Evolutionary conservation across 257 asterid genomes (phyloP).

Genomic region (Lycium ferocissimum): DNA sequence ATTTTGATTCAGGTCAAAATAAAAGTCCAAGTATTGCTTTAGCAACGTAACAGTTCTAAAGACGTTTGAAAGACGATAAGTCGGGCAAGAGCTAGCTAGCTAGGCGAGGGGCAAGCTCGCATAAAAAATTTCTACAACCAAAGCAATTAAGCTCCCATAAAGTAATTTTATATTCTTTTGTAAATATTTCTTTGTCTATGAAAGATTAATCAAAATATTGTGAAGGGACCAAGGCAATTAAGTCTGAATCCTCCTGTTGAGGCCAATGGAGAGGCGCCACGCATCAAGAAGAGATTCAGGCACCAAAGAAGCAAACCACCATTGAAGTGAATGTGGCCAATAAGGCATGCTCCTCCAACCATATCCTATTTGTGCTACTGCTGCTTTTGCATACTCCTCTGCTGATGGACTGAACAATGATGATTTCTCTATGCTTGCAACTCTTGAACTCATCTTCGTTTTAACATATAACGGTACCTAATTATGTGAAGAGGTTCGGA

Average conservation of each 20-base stretch:
- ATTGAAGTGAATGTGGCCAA: slow-evolving; percentile 78
- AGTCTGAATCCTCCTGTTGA: slow-evolving; percentile 30
- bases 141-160: too few species aligned
- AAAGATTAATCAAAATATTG: too few species aligned
- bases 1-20: too few species aligned
- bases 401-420: slow-evolving; percentile 69
- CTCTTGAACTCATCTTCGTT: slow-evolving; percentile 72
- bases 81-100: too few species aligned
- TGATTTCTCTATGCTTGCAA: slow-evolving; percentile 63
- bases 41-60: too few species aligned
- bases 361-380: slow-evolving; percentile 58
- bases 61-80: too few species aligned
- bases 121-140: too few species aligned
- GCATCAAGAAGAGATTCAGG: slow-evolving; percentile 61
- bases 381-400: slow-evolving; percentile 61
- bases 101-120: too few species aligned
- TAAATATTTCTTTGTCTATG: neutral
- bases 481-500: too few species aligned
- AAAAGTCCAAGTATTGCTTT: too few species aligned
- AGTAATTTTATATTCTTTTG: too few species aligned
- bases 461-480: slow-evolving; percentile 85
- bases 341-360: slow-evolving; percentile 73
- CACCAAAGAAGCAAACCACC: slow-evolving; percentile 62
- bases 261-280: slow-evolving; percentile 66
- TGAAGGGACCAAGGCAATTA: neutral